Evolutionary conservation across 768 basidiomycete species (phyloP), one percentile per base, ranked within the genome.

Genomic region (Lentinula guzmanii): DNA sequence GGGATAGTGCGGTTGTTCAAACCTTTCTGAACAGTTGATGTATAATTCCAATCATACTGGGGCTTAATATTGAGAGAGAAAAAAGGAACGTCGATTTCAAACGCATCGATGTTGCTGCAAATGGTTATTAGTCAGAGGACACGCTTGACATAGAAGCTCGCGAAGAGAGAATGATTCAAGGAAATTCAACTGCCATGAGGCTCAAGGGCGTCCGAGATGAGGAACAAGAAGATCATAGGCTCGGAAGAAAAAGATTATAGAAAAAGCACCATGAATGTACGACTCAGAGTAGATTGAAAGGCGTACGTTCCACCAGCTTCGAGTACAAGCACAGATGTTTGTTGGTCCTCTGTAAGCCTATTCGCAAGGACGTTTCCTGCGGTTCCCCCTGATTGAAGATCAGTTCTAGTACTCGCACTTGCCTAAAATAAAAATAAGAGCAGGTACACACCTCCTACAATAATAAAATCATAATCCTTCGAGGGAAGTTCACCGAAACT

Each of bases 41-140:
- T 71, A 59, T 65, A 71, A 58, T 74, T 74, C 73, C 72, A 73
- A 53, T 70, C 66, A 43, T 56, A 43, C 15, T 56, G 55, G 24
- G 41, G 11, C 31, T 37, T 18, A 21, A 33, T 15, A 4, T 39
- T 28, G 24, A 24, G 37, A 39, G 39, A 10, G 43, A 56, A 61
- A 39, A 24, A 54, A 3, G 60, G 60, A 8, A 61, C 52, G 4
- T 61, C 37, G n/a, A 43, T 52, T 28, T 52, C 42, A 13, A 61
- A 31, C 11, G 28, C 52, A 54, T 58, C 45, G 24, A 52, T 48
- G 34, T 62, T 46, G 8, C 46, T 58, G 45, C 45, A 34, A 39
- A 16, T 55, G 39, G 39, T 6, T 8, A 9, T 39, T 39, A 3
- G 7, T 8, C 37, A 39, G 28, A 28, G 28, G 28, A 28, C 28